A percentile compares a stretch with the other conserved stretches of the same genome.
phyloP scores from a whole-genome alignment of 2,329 filamentous ascomycete species.

The Scedosporium dehoogii region DNA sequence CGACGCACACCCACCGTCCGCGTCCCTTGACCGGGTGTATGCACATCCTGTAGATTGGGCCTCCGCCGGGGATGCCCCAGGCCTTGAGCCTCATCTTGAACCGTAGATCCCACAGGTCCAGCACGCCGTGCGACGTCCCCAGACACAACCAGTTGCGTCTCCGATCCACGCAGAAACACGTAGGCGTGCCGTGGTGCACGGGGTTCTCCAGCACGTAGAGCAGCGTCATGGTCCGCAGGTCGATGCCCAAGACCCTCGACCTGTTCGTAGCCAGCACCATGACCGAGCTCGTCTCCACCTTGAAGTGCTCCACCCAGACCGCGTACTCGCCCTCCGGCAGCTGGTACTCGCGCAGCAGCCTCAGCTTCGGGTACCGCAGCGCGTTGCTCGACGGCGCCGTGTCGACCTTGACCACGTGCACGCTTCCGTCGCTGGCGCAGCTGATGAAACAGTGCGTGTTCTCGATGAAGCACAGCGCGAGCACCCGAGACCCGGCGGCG shows the following conservation, averaged over 20 bases:
- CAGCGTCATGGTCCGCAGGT: conserved; percentile 76
- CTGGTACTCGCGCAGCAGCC: conserved; percentile 68
- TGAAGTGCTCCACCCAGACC: conserved; percentile 88
- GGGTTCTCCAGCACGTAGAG: conserved; percentile 78
- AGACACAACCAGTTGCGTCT: conserved; percentile 84
- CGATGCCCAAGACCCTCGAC: conserved; percentile 73
- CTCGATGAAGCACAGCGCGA: conserved; percentile 82
- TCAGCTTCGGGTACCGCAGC: conserved; percentile 69
- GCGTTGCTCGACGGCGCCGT: conserved; percentile 35
- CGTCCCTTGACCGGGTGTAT: conserved; percentile 71
- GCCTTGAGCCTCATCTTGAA: conserved; percentile 81
- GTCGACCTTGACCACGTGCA: conserved; percentile 80
- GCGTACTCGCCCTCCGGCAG: conserved; percentile 66
- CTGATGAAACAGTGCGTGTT: conserved; percentile 90
- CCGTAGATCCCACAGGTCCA: conserved; percentile 94
- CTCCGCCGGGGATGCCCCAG: conserved; percentile 77
- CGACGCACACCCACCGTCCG: conserved; percentile 77
- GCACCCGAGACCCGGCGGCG: conserved; percentile 58
- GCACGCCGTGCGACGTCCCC: conserved; percentile 83
- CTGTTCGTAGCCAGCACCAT: conserved; percentile 79
- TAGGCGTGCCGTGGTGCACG: conserved; percentile 82
- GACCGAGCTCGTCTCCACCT: conserved; percentile 69
- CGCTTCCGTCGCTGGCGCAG: conserved; percentile 79
- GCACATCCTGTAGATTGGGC: conserved; percentile 67
- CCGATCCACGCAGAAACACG: conserved; percentile 80